Evolutionary conservation across 768 basidiomycete genomes (phyloP).

Genomic region (Coprinellus micaceus): DNA sequence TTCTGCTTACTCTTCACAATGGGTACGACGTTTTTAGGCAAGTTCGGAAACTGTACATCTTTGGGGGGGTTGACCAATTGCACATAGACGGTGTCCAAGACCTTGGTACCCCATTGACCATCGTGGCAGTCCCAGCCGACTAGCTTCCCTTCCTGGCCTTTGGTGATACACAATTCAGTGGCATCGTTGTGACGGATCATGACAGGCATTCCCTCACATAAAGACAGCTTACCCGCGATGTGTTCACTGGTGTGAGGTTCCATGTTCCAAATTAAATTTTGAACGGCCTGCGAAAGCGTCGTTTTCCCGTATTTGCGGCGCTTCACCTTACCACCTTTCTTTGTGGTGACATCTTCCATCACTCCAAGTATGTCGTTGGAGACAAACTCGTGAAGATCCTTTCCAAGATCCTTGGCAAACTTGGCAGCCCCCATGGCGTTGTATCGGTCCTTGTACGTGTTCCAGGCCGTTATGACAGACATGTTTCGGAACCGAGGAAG

Average conservation of each 20-base stretch:
- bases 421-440: slow-evolving; percentile 23
- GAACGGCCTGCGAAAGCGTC: background rate
- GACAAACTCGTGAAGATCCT: slow-evolving; percentile 24
- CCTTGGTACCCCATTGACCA: slow-evolving; percentile 16
- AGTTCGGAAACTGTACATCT: slow-evolving; percentile 19
- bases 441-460: slow-evolving; percentile 29
- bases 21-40: slow-evolving; percentile 33
- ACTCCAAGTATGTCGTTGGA: slow-evolving; percentile 18
- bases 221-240: slow-evolving; percentile 24
- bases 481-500: slow-evolving; percentile 23
- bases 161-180: slow-evolving; percentile 32
- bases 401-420: slow-evolving; percentile 27
- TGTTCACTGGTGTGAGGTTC: slow-evolving; percentile 11
- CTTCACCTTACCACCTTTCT: background rate
- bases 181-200: slow-evolving; percentile 29
- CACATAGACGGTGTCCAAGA: slow-evolving; percentile 30
- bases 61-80: slow-evolving; percentile 21
- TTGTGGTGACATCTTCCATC: slow-evolving; percentile 1
- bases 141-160: slow-evolving; percentile 31
- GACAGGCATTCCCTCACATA: slow-evolving; percentile 31
- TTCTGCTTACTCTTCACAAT: slow-evolving; percentile 7
- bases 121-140: slow-evolving; percentile 23
- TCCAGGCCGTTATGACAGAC: slow-evolving; percentile 31
- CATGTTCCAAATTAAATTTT: slow-evolving; percentile 7
- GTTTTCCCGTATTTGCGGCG: background rate